phyloP scores from a whole-genome alignment of 2,329 filamentous ascomycete species.

The Lasiodiplodia gonubiensis region DNA sequence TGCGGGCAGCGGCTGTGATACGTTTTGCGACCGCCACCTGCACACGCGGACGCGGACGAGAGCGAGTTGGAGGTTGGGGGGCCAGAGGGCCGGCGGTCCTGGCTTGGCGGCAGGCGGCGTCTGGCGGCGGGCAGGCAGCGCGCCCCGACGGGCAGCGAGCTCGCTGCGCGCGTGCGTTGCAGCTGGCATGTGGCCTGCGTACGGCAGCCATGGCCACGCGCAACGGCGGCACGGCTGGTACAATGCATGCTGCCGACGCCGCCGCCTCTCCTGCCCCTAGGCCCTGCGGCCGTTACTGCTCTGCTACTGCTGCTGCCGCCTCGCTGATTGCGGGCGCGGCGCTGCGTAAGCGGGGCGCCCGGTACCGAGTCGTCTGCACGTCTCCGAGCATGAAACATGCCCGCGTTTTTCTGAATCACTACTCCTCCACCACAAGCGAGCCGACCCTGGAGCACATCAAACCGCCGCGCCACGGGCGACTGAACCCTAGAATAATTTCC shows the following conservation, averaged over 20 bases:
- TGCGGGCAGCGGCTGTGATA: constrained; percentile 18
- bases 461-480: constrained; percentile 26
- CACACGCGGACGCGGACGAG: constrained; percentile 23
- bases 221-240: constrained; percentile 21
- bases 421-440: constrained; percentile 26
- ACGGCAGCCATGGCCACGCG: constrained; percentile 13
- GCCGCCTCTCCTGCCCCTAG: background rate
- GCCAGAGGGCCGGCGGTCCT: constrained; percentile 15
- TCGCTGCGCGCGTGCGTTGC: background rate
- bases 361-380: constrained; percentile 24
- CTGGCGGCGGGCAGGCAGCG: constrained; percentile 1
- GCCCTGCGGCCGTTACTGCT: constrained; percentile 2
- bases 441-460: constrained; percentile 28
- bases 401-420: constrained; percentile 26
- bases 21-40: constrained; percentile 26
- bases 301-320: constrained; percentile 7
- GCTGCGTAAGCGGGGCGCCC: constrained; percentile 24
- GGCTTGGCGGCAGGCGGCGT: constrained; percentile 19
- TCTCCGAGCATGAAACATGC: constrained; percentile 27
- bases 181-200: constrained; percentile 9
- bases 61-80: constrained; percentile 13
- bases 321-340: constrained; percentile 18
- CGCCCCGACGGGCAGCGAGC: constrained; percentile 14
- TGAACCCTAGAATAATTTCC: constrained; percentile 29
- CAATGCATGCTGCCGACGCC: background rate